Evolutionary conservation across 441 rosid genomes (phyloP).

Genomic region (Pelargonium australe): DNA sequence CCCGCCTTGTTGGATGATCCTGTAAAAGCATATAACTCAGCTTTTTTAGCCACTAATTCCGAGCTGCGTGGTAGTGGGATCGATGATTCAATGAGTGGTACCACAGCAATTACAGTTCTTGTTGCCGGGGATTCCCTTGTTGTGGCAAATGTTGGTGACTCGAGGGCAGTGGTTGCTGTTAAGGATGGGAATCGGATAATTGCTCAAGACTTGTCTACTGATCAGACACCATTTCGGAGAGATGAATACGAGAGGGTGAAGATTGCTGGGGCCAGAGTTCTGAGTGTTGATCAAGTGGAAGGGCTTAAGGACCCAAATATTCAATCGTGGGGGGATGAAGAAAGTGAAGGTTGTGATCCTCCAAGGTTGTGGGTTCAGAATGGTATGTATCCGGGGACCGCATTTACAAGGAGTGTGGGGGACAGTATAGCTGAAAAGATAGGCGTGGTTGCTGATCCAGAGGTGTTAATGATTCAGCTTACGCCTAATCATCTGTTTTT

Average conservation of each 20-base stretch:
- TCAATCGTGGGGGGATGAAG: constrained; percentile 81
- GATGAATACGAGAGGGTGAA: constrained; percentile 91
- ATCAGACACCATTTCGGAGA: constrained; percentile 91
- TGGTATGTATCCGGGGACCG: constrained; percentile 89
- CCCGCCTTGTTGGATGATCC: constrained; percentile 63
- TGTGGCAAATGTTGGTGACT: constrained; percentile 90
- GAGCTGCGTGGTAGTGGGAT: constrained; percentile 68
- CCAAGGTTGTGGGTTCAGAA: constrained; percentile 94
- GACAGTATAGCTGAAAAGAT: constrained; percentile 75
- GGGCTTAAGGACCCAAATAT: constrained; percentile 75
- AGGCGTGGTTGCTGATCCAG: constrained; percentile 81
- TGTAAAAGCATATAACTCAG: constrained; percentile 56
- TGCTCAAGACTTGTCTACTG: constrained; percentile 76
- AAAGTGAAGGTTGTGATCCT: constrained; percentile 81
- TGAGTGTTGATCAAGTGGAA: constrained; percentile 85
- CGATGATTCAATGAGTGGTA: constrained; percentile 91
- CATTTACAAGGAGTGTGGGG: constrained; percentile 86
- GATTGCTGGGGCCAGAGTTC: constrained; percentile 78
- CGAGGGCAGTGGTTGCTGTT: constrained; percentile 80
- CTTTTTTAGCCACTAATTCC: constrained; percentile 48
- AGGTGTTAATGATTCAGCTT: constrained; percentile 57
- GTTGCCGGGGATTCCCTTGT: constrained; percentile 66
- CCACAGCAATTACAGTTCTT: constrained; percentile 89
- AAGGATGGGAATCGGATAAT: constrained; percentile 47
- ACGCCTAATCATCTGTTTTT: constrained; percentile 68